phyloP scores from a whole-genome alignment of 1,284 basidiomycete species.

The Heimioporus retisporus region DNA sequence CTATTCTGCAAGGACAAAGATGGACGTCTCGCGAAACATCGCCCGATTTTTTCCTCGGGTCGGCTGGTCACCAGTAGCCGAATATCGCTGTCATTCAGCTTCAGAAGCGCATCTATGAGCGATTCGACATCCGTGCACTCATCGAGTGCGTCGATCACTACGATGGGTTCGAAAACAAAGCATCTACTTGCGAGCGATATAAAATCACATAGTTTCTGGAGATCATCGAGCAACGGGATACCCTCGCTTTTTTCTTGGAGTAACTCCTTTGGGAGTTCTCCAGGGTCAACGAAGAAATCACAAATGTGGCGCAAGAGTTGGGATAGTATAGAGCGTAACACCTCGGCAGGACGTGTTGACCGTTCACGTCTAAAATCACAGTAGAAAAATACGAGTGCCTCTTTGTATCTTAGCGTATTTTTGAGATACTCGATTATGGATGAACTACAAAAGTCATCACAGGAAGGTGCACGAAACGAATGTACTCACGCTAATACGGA shows the following conservation, averaged over 20 bases:
- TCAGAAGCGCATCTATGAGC: neutral
- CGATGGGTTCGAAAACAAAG: neutral
- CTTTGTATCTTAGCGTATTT: neutral
- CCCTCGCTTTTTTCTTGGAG: constrained; percentile 1
- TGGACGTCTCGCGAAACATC: neutral
- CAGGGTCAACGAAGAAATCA: neutral
- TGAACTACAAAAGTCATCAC: neutral
- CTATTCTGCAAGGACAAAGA: constrained; percentile 6
- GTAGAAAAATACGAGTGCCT: constrained; percentile 3
- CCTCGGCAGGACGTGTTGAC: neutral
- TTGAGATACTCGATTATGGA: neutral
- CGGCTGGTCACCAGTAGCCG: constrained; percentile 6
- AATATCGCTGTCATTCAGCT: neutral
- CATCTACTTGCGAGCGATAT: neutral
- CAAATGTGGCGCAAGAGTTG: neutral
- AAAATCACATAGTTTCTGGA: neutral
- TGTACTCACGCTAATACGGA: constrained; percentile 1
- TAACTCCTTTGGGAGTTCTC: constrained; percentile 1
- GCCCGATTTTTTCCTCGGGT: neutral
- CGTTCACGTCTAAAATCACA: constrained; percentile 1
- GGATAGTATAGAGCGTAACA: neutral
- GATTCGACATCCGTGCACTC: constrained; percentile 1
- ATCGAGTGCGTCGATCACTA: constrained; percentile 5
- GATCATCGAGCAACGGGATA: neutral
- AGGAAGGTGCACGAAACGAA: neutral